A percentile compares a stretch with the other conserved stretches of the same genome.
Conservation (phyloP, 2,329 filamentous ascomycete genomes). For the Microsporum audouinii region DNA sequence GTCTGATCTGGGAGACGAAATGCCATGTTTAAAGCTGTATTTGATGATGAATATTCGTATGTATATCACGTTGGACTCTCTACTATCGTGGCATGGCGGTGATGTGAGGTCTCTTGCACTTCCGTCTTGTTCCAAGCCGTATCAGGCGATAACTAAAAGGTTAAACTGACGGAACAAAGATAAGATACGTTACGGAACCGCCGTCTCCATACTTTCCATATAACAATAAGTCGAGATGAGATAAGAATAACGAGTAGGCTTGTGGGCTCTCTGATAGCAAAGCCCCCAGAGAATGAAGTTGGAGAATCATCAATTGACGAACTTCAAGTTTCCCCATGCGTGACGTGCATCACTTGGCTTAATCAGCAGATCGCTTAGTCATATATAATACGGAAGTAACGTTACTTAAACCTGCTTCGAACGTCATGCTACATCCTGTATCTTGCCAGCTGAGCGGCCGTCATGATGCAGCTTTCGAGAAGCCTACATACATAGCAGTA, state of each 20-base stretch:
- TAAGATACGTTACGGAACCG: not conserved
- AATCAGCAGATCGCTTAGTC: not conserved
- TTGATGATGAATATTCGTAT: not conserved
- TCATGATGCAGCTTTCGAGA: too few species aligned
- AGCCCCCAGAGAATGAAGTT: not conserved
- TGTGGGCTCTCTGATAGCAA: not conserved
- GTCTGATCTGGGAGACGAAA: constrained; percentile 14
- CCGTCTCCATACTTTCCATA: not conserved
- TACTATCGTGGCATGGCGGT: not conserved
- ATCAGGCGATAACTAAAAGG: not conserved
- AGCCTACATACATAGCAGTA: too few species aligned
- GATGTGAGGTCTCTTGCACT: not conserved
- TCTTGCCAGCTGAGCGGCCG: too few species aligned
- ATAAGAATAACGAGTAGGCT: not conserved
- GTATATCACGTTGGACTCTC: not conserved
- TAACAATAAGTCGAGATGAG: not conserved
- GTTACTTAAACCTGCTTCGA: not conserved
- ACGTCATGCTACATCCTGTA: too few species aligned
- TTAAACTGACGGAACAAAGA: not conserved
- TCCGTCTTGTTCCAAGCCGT: not conserved
- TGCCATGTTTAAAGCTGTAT: constrained; percentile 7
- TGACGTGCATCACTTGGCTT: not conserved
- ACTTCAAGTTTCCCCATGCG: not conserved
- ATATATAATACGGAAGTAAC: not conserved
- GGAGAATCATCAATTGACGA: not conserved